Conservation (phyloP, 2,329 filamentous ascomycete species). For the Colletotrichum nymphaeae region DNA sequence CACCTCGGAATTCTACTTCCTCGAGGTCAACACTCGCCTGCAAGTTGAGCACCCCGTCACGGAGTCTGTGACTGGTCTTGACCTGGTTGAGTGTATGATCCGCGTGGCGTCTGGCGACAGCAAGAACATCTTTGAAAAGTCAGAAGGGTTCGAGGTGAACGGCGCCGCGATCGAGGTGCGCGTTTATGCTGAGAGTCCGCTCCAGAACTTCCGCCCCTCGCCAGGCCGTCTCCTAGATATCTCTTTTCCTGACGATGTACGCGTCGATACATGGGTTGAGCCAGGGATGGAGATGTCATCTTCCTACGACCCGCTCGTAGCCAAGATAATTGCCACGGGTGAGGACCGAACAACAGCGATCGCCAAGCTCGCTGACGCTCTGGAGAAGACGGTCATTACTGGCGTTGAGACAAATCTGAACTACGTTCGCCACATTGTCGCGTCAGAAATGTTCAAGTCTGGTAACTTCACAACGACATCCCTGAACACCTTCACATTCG, state of each 20-base stretch:
- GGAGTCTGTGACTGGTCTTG: conserved; percentile 50
- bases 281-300: conserved; percentile 77
- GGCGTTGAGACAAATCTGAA: conserved; percentile 50
- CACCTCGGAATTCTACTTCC: conserved; percentile 54
- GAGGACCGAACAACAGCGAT: conserved; percentile 69
- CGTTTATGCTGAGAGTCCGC: conserved; percentile 80
- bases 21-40: conserved; percentile 60
- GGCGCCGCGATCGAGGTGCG: conserved; percentile 78
- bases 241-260: conserved; percentile 65
- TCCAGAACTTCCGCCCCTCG: conserved; percentile 72
- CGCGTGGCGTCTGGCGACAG: conserved; percentile 58
- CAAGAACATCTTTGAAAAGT: conserved; percentile 22
- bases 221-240: conserved; percentile 75
- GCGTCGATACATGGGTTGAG: conserved; percentile 78
- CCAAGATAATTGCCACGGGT: conserved; percentile 78
- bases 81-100: conserved; percentile 49
- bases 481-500: conserved; percentile 44
- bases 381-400: conserved; percentile 58
- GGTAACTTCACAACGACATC: conserved; percentile 48
- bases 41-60: conserved; percentile 62
- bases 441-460: conserved; percentile 41
- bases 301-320: conserved; percentile 82
- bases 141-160: conserved; percentile 54
- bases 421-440: conserved; percentile 45
- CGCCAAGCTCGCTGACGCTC: conserved; percentile 69